Evolutionary conservation across 768 basidiomycete genomes (phyloP).

Genomic region (Tulasnella sp.): DNA sequence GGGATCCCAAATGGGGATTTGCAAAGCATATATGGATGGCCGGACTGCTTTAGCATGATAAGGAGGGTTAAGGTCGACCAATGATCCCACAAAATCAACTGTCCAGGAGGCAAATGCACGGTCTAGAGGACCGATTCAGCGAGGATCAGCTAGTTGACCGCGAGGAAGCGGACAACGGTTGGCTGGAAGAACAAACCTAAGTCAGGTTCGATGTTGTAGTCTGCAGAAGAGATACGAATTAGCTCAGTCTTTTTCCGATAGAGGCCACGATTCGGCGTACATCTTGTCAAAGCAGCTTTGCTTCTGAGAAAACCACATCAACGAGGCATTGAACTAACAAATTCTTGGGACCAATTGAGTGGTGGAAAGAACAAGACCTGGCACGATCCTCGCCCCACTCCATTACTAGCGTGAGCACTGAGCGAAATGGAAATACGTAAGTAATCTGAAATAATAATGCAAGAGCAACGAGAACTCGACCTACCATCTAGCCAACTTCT

Average conservation of each 20-base stretch:
- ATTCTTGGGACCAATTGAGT: background rate
- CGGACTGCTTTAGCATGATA: background rate
- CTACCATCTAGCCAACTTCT: background rate
- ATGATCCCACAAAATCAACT: background rate
- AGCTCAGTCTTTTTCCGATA: background rate
- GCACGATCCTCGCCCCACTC: background rate
- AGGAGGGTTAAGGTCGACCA: background rate
- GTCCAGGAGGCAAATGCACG: slow-evolving; percentile 1
- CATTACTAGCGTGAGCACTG: background rate
- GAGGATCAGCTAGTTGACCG: slow-evolving; percentile 1
- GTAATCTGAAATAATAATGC: background rate
- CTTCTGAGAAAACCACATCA: background rate
- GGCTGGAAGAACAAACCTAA: background rate
- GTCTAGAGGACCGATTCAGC: background rate
- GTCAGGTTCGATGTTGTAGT: background rate
- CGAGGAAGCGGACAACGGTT: background rate
- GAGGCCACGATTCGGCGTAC: background rate
- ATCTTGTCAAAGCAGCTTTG: background rate
- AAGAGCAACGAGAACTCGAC: background rate
- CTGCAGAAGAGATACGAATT: background rate
- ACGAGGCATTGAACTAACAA: background rate
- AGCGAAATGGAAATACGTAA: background rate
- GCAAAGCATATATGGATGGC: background rate
- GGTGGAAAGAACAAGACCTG: background rate
- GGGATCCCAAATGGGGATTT: background rate